Conservation (phyloP, 495 filamentous ascomycete species). For the Trichoderma asperelloides region DNA sequence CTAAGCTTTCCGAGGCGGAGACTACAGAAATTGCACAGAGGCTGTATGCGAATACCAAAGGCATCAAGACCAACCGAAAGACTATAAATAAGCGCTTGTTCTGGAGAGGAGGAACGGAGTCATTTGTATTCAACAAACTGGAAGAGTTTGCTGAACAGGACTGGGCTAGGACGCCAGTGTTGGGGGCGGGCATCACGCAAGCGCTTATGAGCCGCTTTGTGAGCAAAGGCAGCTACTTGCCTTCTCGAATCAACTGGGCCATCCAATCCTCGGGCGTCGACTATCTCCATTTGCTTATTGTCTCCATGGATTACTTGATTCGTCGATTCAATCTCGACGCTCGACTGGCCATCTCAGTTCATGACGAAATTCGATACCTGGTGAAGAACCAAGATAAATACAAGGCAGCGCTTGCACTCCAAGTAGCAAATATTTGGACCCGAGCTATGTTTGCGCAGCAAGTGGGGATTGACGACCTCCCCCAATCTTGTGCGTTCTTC, state of each 20-base stretch:
- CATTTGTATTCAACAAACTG: conserved; percentile 94
- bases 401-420: conserved; percentile 78
- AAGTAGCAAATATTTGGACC: conserved; percentile 94
- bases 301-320: conserved; percentile 89
- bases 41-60: conserved; percentile 86
- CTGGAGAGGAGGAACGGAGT: conserved; percentile 95
- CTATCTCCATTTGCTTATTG: conserved; percentile 90
- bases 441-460: conserved; percentile 94
- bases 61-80: conserved; percentile 61
- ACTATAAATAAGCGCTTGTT: conserved; percentile 64
- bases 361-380: conserved; percentile 95
- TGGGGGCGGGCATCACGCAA: conserved; percentile 96
- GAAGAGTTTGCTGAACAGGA: conserved; percentile 97
- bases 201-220: conserved; percentile 82
- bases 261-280: conserved; percentile 97
- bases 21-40: conserved; percentile 66
- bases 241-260: conserved; percentile 96
- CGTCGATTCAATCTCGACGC: conserved; percentile 77
- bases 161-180: conserved; percentile 76
- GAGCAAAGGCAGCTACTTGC: conserved; percentile 86
- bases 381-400: conserved; percentile 83
- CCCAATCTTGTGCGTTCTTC: conserved; percentile 90
- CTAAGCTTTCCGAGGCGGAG: conserved; percentile 63
- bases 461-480: conserved; percentile 90
- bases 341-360: conserved; percentile 85